Conservation (phyloP, 1,139 yeast species). For the Candida frijolesensis region DNA sequence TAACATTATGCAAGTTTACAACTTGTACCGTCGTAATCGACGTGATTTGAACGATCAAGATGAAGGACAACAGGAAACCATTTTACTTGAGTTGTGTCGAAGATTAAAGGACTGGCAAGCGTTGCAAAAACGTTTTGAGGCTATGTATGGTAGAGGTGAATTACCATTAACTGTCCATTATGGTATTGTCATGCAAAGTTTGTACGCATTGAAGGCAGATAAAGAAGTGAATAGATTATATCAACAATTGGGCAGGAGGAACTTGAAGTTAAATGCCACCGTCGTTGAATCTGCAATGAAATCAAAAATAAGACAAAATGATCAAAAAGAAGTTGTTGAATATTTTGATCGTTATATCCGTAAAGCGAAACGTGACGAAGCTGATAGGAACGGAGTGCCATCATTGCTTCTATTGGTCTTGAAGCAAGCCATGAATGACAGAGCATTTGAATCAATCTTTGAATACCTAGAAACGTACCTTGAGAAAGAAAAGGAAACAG, state of each 20-base stretch:
- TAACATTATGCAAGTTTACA: conserved; percentile 28
- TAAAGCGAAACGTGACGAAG: conserved; percentile 1
- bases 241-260: conserved; percentile 47
- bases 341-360: conserved; percentile 22
- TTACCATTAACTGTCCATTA: conserved; percentile 63
- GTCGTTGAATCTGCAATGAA: conserved; percentile 54
- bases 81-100: conserved; percentile 52
- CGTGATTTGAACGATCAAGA: conserved; percentile 33
- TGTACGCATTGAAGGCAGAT: conserved; percentile 59
- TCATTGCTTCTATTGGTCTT: conserved; percentile 44
- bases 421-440: conserved; percentile 36
- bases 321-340: conserved; percentile 41
- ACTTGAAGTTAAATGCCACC: conserved; percentile 48
- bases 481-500: conserved; percentile 19
- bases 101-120: conserved; percentile 57
- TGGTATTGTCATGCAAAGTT: conserved; percentile 62
- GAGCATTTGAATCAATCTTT: conserved; percentile 41
- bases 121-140: conserved; percentile 65
- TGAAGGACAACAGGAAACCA: conserved; percentile 35
- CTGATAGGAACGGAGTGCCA: conserved; percentile 6
- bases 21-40: conserved; percentile 23
- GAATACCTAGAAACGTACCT: conserved; percentile 40
- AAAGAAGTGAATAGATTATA: conserved; percentile 56
- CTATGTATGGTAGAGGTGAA: conserved; percentile 57
- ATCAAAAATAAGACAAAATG: conserved; percentile 46